phyloP scores from a whole-genome alignment of 768 basidiomycete species.

The Serendipita sp. region DNA sequence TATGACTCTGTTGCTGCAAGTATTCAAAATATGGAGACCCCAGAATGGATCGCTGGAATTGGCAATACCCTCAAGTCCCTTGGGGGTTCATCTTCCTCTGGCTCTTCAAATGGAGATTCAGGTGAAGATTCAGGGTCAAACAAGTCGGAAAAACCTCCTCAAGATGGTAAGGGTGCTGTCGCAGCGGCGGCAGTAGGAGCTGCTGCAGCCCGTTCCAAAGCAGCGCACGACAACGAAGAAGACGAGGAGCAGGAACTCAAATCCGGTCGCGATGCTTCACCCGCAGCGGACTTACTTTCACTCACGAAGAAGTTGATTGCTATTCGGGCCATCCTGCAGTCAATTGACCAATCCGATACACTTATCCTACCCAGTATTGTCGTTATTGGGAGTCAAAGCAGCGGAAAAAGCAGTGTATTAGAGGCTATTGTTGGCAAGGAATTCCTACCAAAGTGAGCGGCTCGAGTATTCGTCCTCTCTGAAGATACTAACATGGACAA shows the following conservation, averaged over 20 bases:
- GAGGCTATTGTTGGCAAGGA: constrained; percentile 97
- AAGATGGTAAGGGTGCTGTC: constrained; percentile 54
- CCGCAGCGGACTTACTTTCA: constrained; percentile 78
- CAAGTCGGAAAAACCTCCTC: constrained; percentile 35
- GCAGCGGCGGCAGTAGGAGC: constrained; percentile 67
- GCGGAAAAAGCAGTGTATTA: constrained; percentile 93
- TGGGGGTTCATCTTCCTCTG: background rate
- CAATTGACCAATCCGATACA: constrained; percentile 89
- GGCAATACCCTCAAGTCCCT: background rate
- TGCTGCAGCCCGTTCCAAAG: constrained; percentile 39
- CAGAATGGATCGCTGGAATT: background rate
- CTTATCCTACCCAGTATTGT: constrained; percentile 95
- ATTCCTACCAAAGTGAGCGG: constrained; percentile 90
- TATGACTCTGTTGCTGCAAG: background rate
- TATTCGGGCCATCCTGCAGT: constrained; percentile 84
- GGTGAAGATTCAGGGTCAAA: constrained; percentile 12
- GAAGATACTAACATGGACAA: constrained; percentile 6
- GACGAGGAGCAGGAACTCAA: constrained; percentile 21
- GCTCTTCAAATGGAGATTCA: constrained; percentile 6
- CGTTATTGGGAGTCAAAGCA: constrained; percentile 96
- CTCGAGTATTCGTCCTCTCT: background rate
- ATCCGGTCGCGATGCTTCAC: constrained; percentile 16
- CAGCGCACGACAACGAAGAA: constrained; percentile 21
- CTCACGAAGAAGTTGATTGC: constrained; percentile 91
- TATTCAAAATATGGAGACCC: background rate